Evolutionary conservation across 2,329 filamentous ascomycete species (phyloP).

Genomic region (Colletotrichum spaethianum): DNA sequence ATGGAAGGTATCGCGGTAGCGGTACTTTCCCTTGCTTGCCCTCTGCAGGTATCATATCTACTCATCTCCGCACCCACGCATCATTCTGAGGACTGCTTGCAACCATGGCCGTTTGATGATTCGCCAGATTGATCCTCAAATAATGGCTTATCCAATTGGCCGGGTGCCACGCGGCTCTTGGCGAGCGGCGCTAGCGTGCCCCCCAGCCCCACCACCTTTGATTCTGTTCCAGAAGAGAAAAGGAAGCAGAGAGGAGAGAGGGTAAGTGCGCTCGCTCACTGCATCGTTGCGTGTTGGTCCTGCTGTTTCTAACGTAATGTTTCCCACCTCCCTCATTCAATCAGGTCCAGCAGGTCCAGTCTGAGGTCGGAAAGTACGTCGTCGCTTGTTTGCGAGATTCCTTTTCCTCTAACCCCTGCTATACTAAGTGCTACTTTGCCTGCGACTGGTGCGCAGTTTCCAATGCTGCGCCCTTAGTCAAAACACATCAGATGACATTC

Average conservation of each 20-base stretch:
- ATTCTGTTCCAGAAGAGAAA: slow-evolving; percentile 37
- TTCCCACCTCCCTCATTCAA: neutral
- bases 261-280: neutral
- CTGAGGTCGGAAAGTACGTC: neutral
- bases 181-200: slow-evolving; percentile 18
- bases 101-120: neutral
- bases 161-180: slow-evolving; percentile 29
- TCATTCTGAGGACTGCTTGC: neutral
- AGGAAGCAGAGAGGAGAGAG: slow-evolving; percentile 21
- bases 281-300: neutral
- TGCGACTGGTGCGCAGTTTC: neutral
- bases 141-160: slow-evolving; percentile 13
- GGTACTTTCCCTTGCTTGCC: neutral
- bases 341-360: too few relatives aligned
- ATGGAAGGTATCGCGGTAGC: neutral
- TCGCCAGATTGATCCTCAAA: neutral
- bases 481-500: slow-evolving; percentile 34
- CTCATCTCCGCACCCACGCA: neutral
- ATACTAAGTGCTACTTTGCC: neutral
- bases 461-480: neutral
- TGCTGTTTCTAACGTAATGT: slow-evolving; percentile 9
- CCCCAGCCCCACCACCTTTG: slow-evolving; percentile 5
- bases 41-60: neutral
- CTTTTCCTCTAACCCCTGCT: neutral
- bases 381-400: slow-evolving; percentile 28